A percentile compares a stretch with the other conserved stretches of the same genome.
Conservation (phyloP, 129 eudicot genomes). For the Helianthus tuberosus region DNA sequence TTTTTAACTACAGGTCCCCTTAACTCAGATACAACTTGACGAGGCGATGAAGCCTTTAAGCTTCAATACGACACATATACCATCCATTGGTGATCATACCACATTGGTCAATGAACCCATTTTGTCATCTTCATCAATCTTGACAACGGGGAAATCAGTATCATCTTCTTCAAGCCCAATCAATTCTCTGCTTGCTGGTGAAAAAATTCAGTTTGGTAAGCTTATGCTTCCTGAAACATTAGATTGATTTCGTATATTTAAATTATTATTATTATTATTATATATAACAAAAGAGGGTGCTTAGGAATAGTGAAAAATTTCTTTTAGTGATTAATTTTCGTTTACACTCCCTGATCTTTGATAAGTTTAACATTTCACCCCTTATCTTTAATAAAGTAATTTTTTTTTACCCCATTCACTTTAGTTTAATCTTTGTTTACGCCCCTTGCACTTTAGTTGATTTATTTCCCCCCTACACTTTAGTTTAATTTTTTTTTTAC, state of each 20-base stretch:
- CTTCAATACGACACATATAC: slow-evolving; percentile 43
- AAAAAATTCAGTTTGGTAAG: slow-evolving; percentile 95
- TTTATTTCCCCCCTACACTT: no score
- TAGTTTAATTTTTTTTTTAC: no score
- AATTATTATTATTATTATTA: no score
- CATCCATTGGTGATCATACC: slow-evolving; percentile 60
- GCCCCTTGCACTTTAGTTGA: no score
- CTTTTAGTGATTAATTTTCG: no score
- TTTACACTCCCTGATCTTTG: no score
- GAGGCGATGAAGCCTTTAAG: slow-evolving; percentile 89
- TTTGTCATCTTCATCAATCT: slow-evolving; percentile 52
- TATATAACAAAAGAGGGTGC: no score
- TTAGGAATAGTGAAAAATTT: no score
- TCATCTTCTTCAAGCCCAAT: slow-evolving; percentile 82
- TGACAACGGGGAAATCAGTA: slow-evolving; percentile 61
- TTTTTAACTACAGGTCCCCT: slow-evolving; percentile 59
- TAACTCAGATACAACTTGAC: slow-evolving; percentile 88
- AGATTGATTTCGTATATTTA: not conserved
- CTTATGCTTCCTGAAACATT: not conserved
- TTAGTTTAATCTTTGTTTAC: no score
- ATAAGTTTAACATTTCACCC: no score
- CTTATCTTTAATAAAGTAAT: no score
- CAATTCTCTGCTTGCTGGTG: slow-evolving; percentile 93
- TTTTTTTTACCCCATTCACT: no score
- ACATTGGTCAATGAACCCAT: slow-evolving; percentile 45